Evolutionary conservation across 352 stramenopile genomes (phyloP), one percentile per base, ranked within the genome.

Genomic region (Phytophthora pistaciae): DNA sequence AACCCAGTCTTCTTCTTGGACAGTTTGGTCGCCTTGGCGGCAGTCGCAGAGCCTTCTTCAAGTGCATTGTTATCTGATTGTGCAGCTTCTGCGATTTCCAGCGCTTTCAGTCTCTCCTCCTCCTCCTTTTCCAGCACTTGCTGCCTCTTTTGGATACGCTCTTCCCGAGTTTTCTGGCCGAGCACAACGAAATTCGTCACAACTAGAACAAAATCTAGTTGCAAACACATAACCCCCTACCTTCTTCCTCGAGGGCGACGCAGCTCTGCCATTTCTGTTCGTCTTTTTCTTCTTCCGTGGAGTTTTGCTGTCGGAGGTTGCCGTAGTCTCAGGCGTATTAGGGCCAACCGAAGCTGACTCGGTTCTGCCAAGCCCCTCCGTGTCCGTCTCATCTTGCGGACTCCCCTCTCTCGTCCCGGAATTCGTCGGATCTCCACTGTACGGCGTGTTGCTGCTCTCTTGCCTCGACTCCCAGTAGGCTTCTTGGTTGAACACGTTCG

Each of bases 41-140:
- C 31, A 44, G 27, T 6, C n/a, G 33, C 55, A 21, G 31, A 21
- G 2, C 18, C 20, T 25, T 62, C 46, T 49, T 21, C 53, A 29
- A 42, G 21, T 5, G 25, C 23, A 5, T 52, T 52, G 46, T 38
- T 62, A 21, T 14, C 70, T 16, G n/a, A 14, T 31, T 8, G 20
- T 33, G 57, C 21, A 57, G 56, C 7, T n/a, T 60, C 44, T 9
- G 40, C 36, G 14, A 14, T 55, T 6, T 65, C 31, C 10, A 67
- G 44, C n/a, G 61, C 27, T 38, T 75, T 68, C 3, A 59, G 27
- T 31, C 56, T 72, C 23, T 74, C 71, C 42, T 87, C 76, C 40
- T 93, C 85, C n/a, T 87, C 75, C 54, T 85, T 83, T 68, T 93
- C 84, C 3, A 93, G 69, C 23, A 77, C 48, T 31, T 75, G 75